Conservation (phyloP, 202 grass and related monocot genomes). For the Eragrostis tef region DNA sequence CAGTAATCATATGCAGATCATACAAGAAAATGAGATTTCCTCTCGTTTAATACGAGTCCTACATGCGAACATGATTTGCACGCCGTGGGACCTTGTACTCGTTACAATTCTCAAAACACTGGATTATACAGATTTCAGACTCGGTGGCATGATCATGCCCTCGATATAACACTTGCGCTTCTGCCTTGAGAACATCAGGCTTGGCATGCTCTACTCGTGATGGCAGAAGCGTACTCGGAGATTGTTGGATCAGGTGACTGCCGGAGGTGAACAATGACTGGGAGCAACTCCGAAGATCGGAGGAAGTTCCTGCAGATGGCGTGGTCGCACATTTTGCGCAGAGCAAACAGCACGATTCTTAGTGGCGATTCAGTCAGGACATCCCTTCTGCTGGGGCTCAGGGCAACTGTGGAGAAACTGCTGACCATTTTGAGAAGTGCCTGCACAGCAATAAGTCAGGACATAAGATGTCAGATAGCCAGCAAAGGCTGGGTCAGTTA, state of each 20-base stretch:
- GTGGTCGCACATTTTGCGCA: constrained; percentile 93
- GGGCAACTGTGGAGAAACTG: constrained; percentile 66
- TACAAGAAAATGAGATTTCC: neutral
- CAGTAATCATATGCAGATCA: neutral
- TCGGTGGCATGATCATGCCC: constrained; percentile 27
- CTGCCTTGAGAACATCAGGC: constrained; percentile 23
- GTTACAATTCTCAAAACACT: neutral
- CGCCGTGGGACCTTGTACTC: neutral
- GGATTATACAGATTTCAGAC: neutral
- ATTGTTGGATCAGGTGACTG: constrained; percentile 69
- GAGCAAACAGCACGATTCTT: constrained; percentile 78
- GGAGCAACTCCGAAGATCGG: constrained; percentile 73
- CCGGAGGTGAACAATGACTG: constrained; percentile 68
- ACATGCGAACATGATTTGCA: neutral
- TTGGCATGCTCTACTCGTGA: constrained; percentile 58
- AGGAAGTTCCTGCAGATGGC: constrained; percentile 69
- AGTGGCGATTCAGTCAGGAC: constrained; percentile 77
- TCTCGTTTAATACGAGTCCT: neutral
- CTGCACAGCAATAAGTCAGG: constrained; percentile 42
- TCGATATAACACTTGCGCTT: neutral
- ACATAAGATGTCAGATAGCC: neutral
- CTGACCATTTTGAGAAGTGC: constrained; percentile 79
- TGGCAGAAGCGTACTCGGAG: constrained; percentile 66
- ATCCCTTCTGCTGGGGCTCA: constrained; percentile 78
- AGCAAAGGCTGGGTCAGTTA: neutral